These are phyloP conservation scores for Graphiopsis chlorocephala DNA, from an alignment of 2,329 filamentous ascomycete species.

Conservation along the genomic window DNA sequence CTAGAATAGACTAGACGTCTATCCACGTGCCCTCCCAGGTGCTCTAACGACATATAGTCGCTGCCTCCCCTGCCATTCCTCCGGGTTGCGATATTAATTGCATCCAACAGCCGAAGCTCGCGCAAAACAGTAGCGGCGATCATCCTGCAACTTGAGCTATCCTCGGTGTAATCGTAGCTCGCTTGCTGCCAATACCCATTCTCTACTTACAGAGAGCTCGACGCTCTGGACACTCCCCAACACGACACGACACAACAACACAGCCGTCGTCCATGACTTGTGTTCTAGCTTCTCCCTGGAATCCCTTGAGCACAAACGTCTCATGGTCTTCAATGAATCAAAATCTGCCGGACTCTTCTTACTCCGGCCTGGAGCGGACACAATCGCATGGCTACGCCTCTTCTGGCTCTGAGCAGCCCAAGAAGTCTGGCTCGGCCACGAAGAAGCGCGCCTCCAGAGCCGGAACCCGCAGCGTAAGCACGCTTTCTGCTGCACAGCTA, in stretches of 20 bases:
- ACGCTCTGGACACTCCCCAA: constrained; percentile 1
- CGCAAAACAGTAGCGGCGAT: constrained; percentile 18
- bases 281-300: constrained; percentile 31
- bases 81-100: constrained; percentile 17
- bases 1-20: constrained; percentile 9
- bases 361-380: constrained; percentile 24
- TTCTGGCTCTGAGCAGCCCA: constrained; percentile 26
- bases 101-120: constrained; percentile 16
- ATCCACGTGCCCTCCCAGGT: constrained; percentile 14
- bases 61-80: constrained; percentile 13
- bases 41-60: constrained; percentile 14
- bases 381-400: constrained; percentile 30
- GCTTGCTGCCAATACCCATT: background rate
- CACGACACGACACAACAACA: background rate
- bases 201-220: background rate
- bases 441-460: constrained; percentile 53
- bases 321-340: constrained; percentile 34
- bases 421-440: constrained; percentile 17
- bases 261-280: constrained; percentile 30
- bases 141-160: constrained; percentile 5
- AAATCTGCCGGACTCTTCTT: constrained; percentile 21
- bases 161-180: constrained; percentile 4
- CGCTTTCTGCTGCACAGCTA: constrained; percentile 56
- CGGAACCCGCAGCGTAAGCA: constrained; percentile 57
- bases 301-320: constrained; percentile 28